Conservation (phyloP, 78 protist species). For the Planoprotostelium fungivorum region DNA sequence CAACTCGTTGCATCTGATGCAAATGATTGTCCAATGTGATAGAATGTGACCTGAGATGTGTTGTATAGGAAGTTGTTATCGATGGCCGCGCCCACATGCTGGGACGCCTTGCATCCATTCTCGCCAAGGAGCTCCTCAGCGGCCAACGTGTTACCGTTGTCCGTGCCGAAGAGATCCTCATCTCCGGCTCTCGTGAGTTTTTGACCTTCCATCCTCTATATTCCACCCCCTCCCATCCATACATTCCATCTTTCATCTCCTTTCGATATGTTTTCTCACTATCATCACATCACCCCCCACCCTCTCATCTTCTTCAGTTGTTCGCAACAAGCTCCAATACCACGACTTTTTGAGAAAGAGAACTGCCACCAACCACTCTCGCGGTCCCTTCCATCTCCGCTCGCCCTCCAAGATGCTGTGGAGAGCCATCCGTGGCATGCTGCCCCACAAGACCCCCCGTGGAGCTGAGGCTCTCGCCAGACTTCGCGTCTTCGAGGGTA, state of each 20-base stretch:
- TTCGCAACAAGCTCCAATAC: slow-evolving; percentile 95
- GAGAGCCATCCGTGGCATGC: slow-evolving; percentile 97
- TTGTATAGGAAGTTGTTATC: slow-evolving; percentile 55
- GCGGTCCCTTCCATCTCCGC: slow-evolving; percentile 93
- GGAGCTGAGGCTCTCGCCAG: slow-evolving; percentile 93
- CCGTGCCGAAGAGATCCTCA: slow-evolving; percentile 92
- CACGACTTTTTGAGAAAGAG: slow-evolving; percentile 74
- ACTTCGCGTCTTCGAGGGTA: slow-evolving; percentile 94
- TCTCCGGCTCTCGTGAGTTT: slow-evolving; percentile 84
- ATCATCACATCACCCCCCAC: too few species aligned
- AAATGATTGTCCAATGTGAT: neutral
- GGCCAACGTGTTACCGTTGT: slow-evolving; percentile 92
- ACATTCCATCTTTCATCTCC: neutral
- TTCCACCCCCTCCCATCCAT: neutral
- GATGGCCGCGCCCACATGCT: slow-evolving; percentile 94
- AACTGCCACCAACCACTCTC: slow-evolving; percentile 90
- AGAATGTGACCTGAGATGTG: neutral
- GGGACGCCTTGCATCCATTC: slow-evolving; percentile 97
- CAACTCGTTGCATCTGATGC: too few species aligned
- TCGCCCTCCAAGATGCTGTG: slow-evolving; percentile 93
- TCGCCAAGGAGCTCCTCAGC: slow-evolving; percentile 94
- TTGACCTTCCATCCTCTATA: neutral
- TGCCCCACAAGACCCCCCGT: slow-evolving; percentile 97
- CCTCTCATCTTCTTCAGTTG: too few species aligned
- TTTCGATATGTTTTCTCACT: neutral